These are phyloP conservation scores for Ceratocystis huliohia DNA, from an alignment of 2,329 filamentous ascomycete species.

Conservation along the genomic window DNA sequence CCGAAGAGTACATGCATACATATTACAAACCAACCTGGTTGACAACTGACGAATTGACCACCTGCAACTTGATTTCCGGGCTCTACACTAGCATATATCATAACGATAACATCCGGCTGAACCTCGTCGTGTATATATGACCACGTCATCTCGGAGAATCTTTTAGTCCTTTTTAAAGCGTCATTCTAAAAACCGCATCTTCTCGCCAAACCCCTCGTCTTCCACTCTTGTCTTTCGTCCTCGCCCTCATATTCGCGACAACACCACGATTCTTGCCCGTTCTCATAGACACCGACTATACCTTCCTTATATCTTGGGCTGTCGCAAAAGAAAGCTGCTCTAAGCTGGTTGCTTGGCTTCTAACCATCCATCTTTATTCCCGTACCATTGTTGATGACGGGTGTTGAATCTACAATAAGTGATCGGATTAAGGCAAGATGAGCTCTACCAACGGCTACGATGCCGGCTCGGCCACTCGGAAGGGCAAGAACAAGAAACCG, in stretches of 20 bases:
- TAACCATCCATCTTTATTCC: background rate
- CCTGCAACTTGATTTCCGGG: background rate
- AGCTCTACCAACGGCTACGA: constrained; percentile 14
- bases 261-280: background rate
- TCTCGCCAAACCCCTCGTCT: background rate
- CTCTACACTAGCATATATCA: background rate
- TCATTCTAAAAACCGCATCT: background rate
- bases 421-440: constrained; percentile 4
- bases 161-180: background rate
- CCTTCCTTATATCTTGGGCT: background rate
- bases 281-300: background rate
- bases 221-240: background rate
- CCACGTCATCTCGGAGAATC: background rate
- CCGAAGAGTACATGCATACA: background rate
- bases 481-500: constrained; percentile 72
- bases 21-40: background rate
- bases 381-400: background rate
- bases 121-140: background rate
- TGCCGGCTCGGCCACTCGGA: constrained; percentile 38
- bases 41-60: background rate
- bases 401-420: background rate
- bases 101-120: background rate
- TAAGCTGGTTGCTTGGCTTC: background rate
- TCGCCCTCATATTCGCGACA: background rate
- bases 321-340: background rate